These are phyloP conservation scores for Lycium barbarum DNA, from an alignment of 257 asterid genomes.

Conservation along the genomic window DNA sequence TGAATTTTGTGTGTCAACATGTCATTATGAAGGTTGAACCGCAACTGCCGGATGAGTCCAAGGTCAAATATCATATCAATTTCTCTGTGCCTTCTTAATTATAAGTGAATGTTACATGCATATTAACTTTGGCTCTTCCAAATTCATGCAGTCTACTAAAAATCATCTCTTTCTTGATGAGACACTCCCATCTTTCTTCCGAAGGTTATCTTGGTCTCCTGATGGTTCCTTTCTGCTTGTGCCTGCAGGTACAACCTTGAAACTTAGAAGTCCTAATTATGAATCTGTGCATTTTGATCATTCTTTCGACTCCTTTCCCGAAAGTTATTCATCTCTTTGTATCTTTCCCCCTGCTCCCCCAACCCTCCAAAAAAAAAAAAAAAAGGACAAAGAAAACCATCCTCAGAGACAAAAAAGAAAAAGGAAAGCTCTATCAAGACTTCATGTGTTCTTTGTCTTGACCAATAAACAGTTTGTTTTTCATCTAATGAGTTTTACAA, in stretches of 20 bases:
- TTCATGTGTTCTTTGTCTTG: neutral
- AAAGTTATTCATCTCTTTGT: neutral
- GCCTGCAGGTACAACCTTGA: slow-evolving; percentile 78
- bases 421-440: neutral
- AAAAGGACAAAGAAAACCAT: neutral
- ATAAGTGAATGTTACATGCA: neutral
- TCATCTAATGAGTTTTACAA: neutral
- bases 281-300: slow-evolving; percentile 14
- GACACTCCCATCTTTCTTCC: slow-evolving; percentile 93
- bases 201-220: slow-evolving; percentile 97
- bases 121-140: slow-evolving; percentile 27
- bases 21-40: slow-evolving; percentile 75
- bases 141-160: slow-evolving; percentile 66
- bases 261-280: neutral
- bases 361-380: neutral
- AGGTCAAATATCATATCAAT: slow-evolving; percentile 54
- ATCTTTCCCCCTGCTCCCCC: neutral
- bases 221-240: slow-evolving; percentile 94
- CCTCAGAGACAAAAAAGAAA: neutral
- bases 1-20: slow-evolving; percentile 84
- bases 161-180: slow-evolving; percentile 95
- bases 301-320: neutral
- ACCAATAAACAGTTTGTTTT: neutral
- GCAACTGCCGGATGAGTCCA: slow-evolving; percentile 69
- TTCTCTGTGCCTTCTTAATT: neutral